Evolutionary conservation across 441 rosid species (phyloP), one percentile per base, ranked within the genome.

Genomic region (Brassica balearica): DNA sequence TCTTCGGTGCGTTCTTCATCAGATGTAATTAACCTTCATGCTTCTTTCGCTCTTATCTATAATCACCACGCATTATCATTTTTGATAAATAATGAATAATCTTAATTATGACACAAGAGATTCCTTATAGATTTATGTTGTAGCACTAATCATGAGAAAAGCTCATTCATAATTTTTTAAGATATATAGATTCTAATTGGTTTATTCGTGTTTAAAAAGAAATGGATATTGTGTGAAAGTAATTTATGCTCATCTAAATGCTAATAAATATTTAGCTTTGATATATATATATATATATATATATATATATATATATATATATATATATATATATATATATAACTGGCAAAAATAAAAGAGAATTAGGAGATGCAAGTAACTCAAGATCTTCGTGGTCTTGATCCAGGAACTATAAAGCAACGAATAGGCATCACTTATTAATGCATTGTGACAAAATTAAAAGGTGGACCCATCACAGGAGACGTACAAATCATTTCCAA

Each of bases 1-100:
- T 64, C 46, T 75, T 71, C 2, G 78, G 83, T 80, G 83, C 83
- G 72, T 75, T 75, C 83, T 80, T 75, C 76, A 70, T 80, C 83
- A 74, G 80, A 75, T 80, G 34, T 65, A 80, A 75, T 41, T 70
- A 48, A 29, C 71, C 41, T 22, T 15, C 51, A 5, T 58, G 12
- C 69, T 61, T 71, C 74, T 79, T 48, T 46, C 2, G 12, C 60
- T 17, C 77, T 9, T 78, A 58, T 72, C 68, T 22, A 27, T 66
- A 22, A 72, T 67, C 77, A 72, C 64, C 63, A 46, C 63, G 23
- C 76, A 70, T 63, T 36, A 63, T 51, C n/a, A 5, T 58, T 51
- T 43, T 22, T 8, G 5, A 29, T 58, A 2, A 46, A 22, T 55
- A 34, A 36, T 61, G n/a, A 65, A 41, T 43, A 29, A 63, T 58